Conservation (phyloP, 1,139 yeast genomes). For the Lodderomyces elongisporus region DNA sequence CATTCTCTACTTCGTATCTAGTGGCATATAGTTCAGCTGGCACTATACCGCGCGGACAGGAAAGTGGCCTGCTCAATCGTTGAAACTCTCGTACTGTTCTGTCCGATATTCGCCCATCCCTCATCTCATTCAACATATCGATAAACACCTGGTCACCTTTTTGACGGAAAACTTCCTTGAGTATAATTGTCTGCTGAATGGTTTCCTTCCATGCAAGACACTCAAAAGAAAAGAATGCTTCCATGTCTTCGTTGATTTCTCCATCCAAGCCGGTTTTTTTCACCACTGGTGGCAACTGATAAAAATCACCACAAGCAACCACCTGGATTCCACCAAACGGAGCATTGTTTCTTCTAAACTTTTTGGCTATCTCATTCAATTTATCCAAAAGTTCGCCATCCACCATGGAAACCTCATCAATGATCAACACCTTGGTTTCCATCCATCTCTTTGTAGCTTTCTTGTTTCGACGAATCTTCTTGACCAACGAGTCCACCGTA, state of each 20-base stretch:
- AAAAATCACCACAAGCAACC: constrained; percentile 84
- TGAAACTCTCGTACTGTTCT: constrained; percentile 53
- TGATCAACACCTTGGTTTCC: constrained; percentile 55
- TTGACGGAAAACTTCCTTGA: constrained; percentile 86
- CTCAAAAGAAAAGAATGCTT: constrained; percentile 67
- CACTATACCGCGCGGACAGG: constrained; percentile 61
- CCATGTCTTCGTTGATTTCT: constrained; percentile 15
- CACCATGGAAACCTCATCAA: constrained; percentile 90
- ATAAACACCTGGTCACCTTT: constrained; percentile 75
- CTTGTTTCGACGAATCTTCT: constrained; percentile 52
- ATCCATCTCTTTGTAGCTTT: constrained; percentile 60
- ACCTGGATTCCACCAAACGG: constrained; percentile 93
- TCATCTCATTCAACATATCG: constrained; percentile 80
- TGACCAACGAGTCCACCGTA: constrained; percentile 35
- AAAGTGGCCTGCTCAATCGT: constrained; percentile 51
- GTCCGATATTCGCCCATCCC: constrained; percentile 62
- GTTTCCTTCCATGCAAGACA: constrained; percentile 66
- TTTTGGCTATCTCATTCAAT: constrained; percentile 59
- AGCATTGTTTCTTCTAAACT: constrained; percentile 38
- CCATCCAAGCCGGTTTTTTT: constrained; percentile 23
- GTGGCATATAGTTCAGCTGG: constrained; percentile 90
- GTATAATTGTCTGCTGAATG: constrained; percentile 60
- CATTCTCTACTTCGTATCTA: constrained; percentile 74
- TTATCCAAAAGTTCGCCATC: constrained; percentile 72
- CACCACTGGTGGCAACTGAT: constrained; percentile 81